Evolutionary conservation across 495 filamentous ascomycete species (phyloP).

Genomic region (Glarea lozoyensis): DNA sequence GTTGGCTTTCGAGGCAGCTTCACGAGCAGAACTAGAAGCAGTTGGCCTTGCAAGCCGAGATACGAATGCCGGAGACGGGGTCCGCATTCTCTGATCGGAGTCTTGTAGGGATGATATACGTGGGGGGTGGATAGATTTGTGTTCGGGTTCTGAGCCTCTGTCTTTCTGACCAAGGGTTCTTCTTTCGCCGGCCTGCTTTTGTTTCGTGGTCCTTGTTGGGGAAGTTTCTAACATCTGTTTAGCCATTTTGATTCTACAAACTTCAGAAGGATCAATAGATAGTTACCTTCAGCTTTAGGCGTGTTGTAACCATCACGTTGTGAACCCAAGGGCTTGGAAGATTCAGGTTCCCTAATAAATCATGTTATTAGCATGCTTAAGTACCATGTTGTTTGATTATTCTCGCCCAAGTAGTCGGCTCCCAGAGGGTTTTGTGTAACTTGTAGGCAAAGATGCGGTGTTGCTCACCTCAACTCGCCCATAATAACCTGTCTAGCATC

Average conservation of each 20-base stretch:
- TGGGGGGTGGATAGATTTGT: no score
- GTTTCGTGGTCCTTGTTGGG: background rate
- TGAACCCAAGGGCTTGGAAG: background rate
- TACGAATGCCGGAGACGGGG: no score
- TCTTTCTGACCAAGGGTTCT: background rate
- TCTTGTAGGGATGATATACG: no score
- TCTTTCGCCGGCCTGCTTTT: background rate
- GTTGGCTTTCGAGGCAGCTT: background rate
- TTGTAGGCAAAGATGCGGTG: background rate
- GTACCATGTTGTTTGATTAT: background rate
- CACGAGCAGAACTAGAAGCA: background rate
- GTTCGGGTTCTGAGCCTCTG: no score
- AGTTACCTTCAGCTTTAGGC: no score
- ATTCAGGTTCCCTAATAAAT: background rate
- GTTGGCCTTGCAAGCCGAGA: background rate
- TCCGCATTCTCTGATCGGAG: no score
- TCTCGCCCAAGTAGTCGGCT: background rate
- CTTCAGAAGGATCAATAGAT: no score
- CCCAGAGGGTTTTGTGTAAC: background rate
- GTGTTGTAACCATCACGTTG: no score
- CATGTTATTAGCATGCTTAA: background rate
- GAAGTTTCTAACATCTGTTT: background rate
- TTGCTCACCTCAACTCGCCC: background rate
- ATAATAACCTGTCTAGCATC: background rate
- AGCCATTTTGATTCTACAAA: background rate